phyloP scores from a whole-genome alignment of 2,329 filamentous ascomycete genomes.

The Aspergillus nomiae region DNA sequence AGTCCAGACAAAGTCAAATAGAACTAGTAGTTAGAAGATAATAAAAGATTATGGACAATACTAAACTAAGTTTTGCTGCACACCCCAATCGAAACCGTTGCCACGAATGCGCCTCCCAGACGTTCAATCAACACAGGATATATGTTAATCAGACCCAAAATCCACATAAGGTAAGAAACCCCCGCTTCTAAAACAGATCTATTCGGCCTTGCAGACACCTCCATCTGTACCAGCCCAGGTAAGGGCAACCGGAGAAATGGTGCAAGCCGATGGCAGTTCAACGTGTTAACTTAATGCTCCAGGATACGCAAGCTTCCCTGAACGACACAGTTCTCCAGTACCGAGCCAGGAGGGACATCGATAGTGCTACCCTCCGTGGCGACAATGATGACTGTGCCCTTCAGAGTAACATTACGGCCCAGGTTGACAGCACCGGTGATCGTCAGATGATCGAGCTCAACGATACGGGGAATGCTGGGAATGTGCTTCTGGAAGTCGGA shows the following conservation, averaged over 20 bases:
- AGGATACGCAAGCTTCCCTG: constrained; percentile 86
- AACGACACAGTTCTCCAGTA: constrained; percentile 98
- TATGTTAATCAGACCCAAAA: constrained; percentile 12
- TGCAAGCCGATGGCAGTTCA: constrained; percentile 2
- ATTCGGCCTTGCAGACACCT: constrained; percentile 15
- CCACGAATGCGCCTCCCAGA: constrained; percentile 6
- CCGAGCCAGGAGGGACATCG: constrained; percentile 92
- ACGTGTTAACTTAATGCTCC: constrained; percentile 58
- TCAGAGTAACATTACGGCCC: constrained; percentile 90
- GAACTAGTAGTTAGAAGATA: background rate
- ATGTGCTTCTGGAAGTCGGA: constrained; percentile 66
- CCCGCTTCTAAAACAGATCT: constrained; percentile 18
- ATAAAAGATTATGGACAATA: background rate
- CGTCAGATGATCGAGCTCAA: constrained; percentile 73
- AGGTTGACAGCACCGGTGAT: constrained; percentile 98
- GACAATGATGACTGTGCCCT: constrained; percentile 98
- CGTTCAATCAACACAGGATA: constrained; percentile 11
- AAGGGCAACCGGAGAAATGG: constrained; percentile 10
- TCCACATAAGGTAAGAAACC: constrained; percentile 6
- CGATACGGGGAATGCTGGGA: constrained; percentile 52
- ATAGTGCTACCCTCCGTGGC: constrained; percentile 98
- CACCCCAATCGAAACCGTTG: constrained; percentile 5
- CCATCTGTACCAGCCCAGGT: constrained; percentile 9
- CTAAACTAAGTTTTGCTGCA: constrained; percentile 12
- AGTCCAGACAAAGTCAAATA: background rate